Evolutionary conservation across 2,329 filamentous ascomycete genomes (phyloP).

Genomic region (Colletotrichum tanaceti): DNA sequence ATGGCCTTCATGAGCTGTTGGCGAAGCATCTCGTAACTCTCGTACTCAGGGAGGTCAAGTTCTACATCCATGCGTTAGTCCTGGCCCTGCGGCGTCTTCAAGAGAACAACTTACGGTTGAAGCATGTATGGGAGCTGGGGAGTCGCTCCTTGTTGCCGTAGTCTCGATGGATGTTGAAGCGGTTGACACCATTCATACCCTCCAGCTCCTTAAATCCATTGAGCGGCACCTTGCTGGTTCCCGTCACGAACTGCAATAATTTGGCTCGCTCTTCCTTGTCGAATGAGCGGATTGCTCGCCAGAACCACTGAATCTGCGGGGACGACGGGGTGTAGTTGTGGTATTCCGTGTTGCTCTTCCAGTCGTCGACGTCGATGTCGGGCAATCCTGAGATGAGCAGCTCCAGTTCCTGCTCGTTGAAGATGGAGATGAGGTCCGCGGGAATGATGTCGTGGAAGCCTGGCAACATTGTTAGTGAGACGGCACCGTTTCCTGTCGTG

Average conservation of each 20-base stretch:
- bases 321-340: slow-evolving; percentile 97
- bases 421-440: slow-evolving; percentile 92
- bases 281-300: slow-evolving; percentile 95
- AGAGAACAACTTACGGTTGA: slow-evolving; percentile 83
- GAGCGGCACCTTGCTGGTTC: slow-evolving; percentile 96
- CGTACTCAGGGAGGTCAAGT: slow-evolving; percentile 97
- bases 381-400: slow-evolving; percentile 95
- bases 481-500: background rate
- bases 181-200: slow-evolving; percentile 98
- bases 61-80: slow-evolving; percentile 64
- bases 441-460: slow-evolving; percentile 99
- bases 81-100: background rate
- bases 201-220: slow-evolving; percentile 99
- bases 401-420: slow-evolving; percentile 98
- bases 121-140: slow-evolving; percentile 97
- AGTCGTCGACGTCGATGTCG: slow-evolving; percentile 97
- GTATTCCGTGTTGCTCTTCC: slow-evolving; percentile 99
- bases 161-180: slow-evolving; percentile 98
- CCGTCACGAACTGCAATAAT: slow-evolving; percentile 96
- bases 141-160: slow-evolving; percentile 96
- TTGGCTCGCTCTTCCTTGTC: slow-evolving; percentile 99
- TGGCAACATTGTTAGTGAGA: slow-evolving; percentile 52
- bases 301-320: slow-evolving; percentile 99
- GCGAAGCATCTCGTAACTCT: slow-evolving; percentile 91
- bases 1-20: slow-evolving; percentile 93